Evolutionary conservation across 2,329 filamentous ascomycete genomes (phyloP).

Genomic region (Botrytis galanthina): DNA sequence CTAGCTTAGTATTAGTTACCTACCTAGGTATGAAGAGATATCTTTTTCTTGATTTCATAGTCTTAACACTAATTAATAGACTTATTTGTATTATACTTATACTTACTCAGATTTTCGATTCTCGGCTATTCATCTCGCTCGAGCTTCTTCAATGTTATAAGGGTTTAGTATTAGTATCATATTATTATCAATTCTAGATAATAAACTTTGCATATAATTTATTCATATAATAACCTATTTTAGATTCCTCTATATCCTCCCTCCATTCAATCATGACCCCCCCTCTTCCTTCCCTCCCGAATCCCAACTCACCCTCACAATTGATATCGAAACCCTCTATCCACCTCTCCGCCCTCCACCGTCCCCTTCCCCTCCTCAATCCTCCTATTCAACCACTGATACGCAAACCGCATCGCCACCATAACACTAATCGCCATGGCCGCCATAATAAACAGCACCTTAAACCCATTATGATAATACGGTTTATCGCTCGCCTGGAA

Average conservation of each 20-base stretch:
- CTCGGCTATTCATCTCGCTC: too few species aligned
- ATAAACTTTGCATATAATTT: too few species aligned
- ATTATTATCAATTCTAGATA: too few species aligned
- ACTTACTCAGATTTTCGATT: too few species aligned
- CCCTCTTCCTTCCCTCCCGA: background rate
- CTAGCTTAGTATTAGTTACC: too few species aligned
- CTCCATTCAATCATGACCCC: background rate
- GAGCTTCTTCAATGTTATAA: too few species aligned
- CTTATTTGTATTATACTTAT: too few species aligned
- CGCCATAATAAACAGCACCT: constrained; percentile 18
- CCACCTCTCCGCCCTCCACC: constrained; percentile 14
- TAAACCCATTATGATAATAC: constrained; percentile 19
- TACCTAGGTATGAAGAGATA: too few species aligned
- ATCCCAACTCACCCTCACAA: background rate
- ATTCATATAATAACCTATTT: background rate
- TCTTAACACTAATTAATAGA: too few species aligned
- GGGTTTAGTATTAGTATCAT: too few species aligned
- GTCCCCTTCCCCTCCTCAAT: constrained; percentile 17
- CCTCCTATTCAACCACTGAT: constrained; percentile 17
- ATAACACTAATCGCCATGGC: constrained; percentile 16
- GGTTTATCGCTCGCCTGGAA: constrained; percentile 19
- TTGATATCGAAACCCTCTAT: constrained; percentile 20
- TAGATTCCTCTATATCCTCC: rapidly evolving
- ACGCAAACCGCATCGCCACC: constrained; percentile 10
- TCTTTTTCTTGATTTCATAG: too few species aligned